Evolutionary conservation across 345 rosid genomes (phyloP).

Genomic region (Odontarrhena argentea): DNA sequence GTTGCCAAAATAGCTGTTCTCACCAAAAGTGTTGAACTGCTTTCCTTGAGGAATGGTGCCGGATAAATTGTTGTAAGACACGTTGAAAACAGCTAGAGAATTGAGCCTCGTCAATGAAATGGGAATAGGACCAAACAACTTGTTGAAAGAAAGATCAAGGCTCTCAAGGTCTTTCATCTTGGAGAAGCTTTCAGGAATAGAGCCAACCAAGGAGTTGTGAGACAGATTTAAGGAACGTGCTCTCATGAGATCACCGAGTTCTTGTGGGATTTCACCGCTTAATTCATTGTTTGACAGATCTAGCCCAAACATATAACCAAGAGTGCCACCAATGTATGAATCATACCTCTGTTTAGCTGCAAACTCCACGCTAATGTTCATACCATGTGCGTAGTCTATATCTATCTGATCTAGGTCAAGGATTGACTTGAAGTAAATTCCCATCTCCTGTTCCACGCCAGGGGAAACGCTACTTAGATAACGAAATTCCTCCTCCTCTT

Average conservation of each 20-base stretch:
- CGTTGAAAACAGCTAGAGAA: slow-evolving; percentile 6
- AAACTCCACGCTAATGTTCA: slow-evolving; percentile 8
- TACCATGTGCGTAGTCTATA: too few species aligned
- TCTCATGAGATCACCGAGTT: slow-evolving; percentile 14
- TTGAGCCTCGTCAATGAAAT: not conserved
- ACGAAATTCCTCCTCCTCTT: not conserved
- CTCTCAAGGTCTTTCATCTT: slow-evolving; percentile 4
- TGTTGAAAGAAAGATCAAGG: slow-evolving; percentile 20
- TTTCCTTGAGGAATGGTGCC: not conserved
- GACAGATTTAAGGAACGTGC: slow-evolving; percentile 14
- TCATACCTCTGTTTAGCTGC: slow-evolving; percentile 15
- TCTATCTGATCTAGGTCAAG: too few species aligned
- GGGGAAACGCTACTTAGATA: too few species aligned
- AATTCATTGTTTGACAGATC: slow-evolving; percentile 32
- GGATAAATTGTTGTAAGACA: slow-evolving; percentile 3
- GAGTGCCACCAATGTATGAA: slow-evolving; percentile 3
- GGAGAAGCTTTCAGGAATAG: slow-evolving; percentile 23
- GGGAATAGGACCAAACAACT: slow-evolving; percentile 22
- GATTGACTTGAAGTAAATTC: too few species aligned
- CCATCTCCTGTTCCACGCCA: too few species aligned
- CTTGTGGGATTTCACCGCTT: slow-evolving; percentile 19
- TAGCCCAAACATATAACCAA: slow-evolving; percentile 24
- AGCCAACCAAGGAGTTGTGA: slow-evolving; percentile 4
- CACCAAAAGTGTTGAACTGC: not conserved
- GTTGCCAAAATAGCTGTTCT: not conserved